These are phyloP conservation scores for Avena sativa DNA, from an alignment of 176 grass and related monocot species.

Conservation along the genomic window DNA sequence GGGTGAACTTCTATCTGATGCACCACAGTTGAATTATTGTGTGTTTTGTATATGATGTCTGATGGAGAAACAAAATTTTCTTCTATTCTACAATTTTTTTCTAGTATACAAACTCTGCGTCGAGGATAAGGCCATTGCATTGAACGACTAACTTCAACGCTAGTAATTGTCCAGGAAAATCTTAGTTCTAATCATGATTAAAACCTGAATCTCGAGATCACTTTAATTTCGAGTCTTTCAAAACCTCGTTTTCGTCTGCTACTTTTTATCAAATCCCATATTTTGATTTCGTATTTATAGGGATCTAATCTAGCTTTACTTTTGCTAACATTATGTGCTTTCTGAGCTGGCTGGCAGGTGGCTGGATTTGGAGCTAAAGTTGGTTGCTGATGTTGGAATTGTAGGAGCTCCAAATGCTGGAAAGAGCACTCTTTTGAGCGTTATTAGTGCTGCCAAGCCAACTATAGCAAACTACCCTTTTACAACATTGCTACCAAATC, in stretches of 20 bases:
- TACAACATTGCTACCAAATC: constrained; percentile 92
- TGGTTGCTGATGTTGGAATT: constrained; percentile 96
- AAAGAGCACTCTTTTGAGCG: constrained; percentile 94
- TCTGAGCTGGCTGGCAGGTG: constrained; percentile 63
- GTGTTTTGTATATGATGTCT: background rate
- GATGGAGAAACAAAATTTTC: background rate
- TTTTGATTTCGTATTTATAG: background rate
- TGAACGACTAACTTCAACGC: background rate
- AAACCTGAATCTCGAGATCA: background rate
- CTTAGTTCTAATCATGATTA: background rate
- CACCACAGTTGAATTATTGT: background rate
- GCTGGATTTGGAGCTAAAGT: constrained; percentile 96
- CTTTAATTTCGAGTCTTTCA: background rate
- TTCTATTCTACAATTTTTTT: background rate
- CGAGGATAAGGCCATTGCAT: constrained; percentile 18
- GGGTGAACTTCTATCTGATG: background rate
- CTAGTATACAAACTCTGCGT: background rate
- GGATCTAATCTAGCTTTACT: background rate
- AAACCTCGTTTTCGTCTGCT: background rate
- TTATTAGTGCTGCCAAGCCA: constrained; percentile 86
- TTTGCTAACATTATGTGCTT: constrained; percentile 19
- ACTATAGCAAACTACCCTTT: constrained; percentile 98
- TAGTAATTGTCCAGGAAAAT: background rate
- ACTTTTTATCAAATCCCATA: background rate
- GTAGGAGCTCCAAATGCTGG: constrained; percentile 98